These are phyloP conservation scores for Tetracladium marchalianum DNA, from an alignment of 495 filamentous ascomycete genomes.

Conservation along the genomic window DNA sequence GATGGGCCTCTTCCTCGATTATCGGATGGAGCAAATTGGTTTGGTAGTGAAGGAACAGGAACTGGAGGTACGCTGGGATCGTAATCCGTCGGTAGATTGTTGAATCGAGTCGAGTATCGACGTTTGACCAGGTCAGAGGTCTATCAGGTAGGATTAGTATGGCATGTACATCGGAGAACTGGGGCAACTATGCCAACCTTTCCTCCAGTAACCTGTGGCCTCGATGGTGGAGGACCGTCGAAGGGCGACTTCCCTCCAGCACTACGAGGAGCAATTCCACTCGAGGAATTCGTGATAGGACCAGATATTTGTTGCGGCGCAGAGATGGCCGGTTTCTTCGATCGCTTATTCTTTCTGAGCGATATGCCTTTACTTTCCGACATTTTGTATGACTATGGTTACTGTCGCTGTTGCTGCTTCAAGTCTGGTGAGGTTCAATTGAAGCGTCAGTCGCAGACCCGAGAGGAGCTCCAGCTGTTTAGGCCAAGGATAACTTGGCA, in stretches of 20 bases:
- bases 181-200: constrained; percentile 12
- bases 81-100: constrained; percentile 59
- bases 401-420: not conserved
- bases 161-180: not conserved
- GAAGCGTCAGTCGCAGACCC: not conserved
- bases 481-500: not conserved
- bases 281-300: constrained; percentile 39
- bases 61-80: constrained; percentile 56
- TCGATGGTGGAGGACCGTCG: constrained; percentile 10
- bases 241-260: constrained; percentile 15
- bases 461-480: not conserved
- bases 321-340: constrained; percentile 67
- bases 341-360: constrained; percentile 71
- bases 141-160: constrained; percentile 22
- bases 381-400: constrained; percentile 23
- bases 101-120: constrained; percentile 86
- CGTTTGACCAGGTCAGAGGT: constrained; percentile 92
- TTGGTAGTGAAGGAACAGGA: constrained; percentile 50
- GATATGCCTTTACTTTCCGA: constrained; percentile 69
- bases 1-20: constrained; percentile 16
- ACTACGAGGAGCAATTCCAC: constrained; percentile 7
- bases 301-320: constrained; percentile 72
- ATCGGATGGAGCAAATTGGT: constrained; percentile 9
- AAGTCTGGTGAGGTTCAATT: not conserved
- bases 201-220: constrained; percentile 15